Evolutionary conservation across 2,329 filamentous ascomycete species (phyloP).

Genomic region (Cordyceps cateniannulata): DNA sequence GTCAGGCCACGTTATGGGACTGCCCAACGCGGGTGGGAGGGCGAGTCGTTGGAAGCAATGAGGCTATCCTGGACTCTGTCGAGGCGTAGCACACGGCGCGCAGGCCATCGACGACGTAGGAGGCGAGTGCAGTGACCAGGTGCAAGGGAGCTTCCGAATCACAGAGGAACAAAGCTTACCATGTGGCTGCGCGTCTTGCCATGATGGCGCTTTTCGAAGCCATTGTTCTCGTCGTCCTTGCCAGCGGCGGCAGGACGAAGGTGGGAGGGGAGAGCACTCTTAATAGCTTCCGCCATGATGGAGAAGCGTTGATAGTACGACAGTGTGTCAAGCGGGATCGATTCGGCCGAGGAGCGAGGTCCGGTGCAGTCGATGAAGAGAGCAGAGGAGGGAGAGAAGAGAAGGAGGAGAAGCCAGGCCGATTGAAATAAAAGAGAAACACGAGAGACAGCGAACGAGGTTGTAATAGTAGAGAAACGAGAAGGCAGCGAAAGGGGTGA

Average conservation of each 20-base stretch:
- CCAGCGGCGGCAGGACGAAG: slow-evolving; percentile 57
- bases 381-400: neutral
- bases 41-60: neutral
- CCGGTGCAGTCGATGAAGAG: slow-evolving; percentile 1
- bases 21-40: neutral
- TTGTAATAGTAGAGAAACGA: slow-evolving; percentile 6
- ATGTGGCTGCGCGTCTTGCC: slow-evolving; percentile 83
- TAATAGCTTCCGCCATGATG: slow-evolving; percentile 64
- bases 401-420: neutral
- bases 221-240: slow-evolving; percentile 31
- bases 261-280: slow-evolving; percentile 75
- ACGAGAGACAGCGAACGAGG: neutral
- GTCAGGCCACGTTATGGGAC: neutral
- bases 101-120: neutral
- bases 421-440: slow-evolving; percentile 1
- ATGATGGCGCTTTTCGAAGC: slow-evolving; percentile 62
- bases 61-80: neutral
- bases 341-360: slow-evolving; percentile 10
- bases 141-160: neutral
- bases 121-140: neutral
- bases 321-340: slow-evolving; percentile 10
- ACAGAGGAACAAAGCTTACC: slow-evolving; percentile 47
- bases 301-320: slow-evolving; percentile 15
- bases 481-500: slow-evolving; percentile 5
- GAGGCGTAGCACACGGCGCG: neutral